Conservation (phyloP, 257 asterid genomes). For the Misopates orontium region DNA sequence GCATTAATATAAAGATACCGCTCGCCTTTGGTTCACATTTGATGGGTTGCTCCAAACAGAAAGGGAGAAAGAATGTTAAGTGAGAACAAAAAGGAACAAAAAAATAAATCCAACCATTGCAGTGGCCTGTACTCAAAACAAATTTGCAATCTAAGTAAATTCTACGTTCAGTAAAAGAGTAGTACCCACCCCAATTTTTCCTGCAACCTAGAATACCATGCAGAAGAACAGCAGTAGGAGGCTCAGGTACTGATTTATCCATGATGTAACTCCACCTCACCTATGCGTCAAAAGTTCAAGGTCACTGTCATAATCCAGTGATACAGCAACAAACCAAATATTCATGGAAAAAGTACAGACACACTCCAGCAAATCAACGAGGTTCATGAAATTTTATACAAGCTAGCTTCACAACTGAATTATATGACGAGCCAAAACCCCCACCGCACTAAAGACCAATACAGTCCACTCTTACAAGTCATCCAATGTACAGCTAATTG, state of each 20-base stretch:
- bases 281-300: constrained; percentile 45
- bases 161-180: constrained; percentile 27
- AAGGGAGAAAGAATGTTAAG: background rate
- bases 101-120: background rate
- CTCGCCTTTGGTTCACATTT: background rate
- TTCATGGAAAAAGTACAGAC: background rate
- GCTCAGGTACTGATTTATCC: constrained; percentile 73
- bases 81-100: constrained; percentile 9
- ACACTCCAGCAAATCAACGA: constrained; percentile 3
- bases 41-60: background rate
- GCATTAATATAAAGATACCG: background rate
- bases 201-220: constrained; percentile 98
- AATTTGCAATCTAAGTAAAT: constrained; percentile 20
- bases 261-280: constrained; percentile 91
- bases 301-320: constrained; percentile 14
- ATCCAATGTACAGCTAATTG: background rate
- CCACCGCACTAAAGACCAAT: constrained; percentile 5
- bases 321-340: constrained; percentile 11
- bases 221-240: constrained; percentile 95
- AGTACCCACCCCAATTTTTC: constrained; percentile 88
- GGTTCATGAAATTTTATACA: constrained; percentile 9
- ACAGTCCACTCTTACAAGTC: background rate
- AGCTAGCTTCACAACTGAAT: constrained; percentile 7
- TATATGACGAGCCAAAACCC: constrained; percentile 6
- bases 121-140: constrained; percentile 3